A percentile compares a stretch with the other conserved stretches of the same genome.
Conservation (phyloP, 1,139 yeast species). For the Kodamaea anthophila region DNA sequence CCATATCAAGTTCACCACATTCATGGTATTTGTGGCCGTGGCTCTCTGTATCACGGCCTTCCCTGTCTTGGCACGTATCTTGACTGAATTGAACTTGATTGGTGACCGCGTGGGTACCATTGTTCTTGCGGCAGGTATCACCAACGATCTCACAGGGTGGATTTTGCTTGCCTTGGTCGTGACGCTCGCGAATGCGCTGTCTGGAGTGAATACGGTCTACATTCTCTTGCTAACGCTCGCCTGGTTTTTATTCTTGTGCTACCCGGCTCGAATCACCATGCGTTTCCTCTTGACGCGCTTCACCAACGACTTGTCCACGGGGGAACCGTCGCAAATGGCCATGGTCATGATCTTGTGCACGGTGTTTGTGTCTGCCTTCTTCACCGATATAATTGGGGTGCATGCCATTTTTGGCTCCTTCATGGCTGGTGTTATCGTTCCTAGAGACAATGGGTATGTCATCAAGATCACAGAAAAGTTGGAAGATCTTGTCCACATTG, state of each 20-base stretch:
- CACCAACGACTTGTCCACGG: conserved; percentile 47
- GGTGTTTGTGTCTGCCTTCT: conserved; percentile 64
- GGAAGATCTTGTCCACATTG: conserved; percentile 67
- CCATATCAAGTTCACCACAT: conserved; percentile 56
- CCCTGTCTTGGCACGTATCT: conserved; percentile 74
- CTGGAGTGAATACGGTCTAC: conserved; percentile 62
- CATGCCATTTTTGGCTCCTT: conserved; percentile 82
- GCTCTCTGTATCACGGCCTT: conserved; percentile 81
- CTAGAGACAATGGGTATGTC: conserved; percentile 70
- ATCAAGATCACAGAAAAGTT: conserved; percentile 63
- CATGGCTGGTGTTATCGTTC: conserved; percentile 69
- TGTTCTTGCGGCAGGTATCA: conserved; percentile 74
- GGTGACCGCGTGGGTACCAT: conserved; percentile 74
- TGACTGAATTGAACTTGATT: conserved; percentile 63
- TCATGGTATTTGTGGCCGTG: conserved; percentile 70
- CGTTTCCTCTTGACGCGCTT: conserved; percentile 35
- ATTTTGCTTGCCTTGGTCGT: conserved; percentile 67
- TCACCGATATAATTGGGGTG: conserved; percentile 75
- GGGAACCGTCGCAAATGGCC: conserved; percentile 58
- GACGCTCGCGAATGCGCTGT: conserved; percentile 67
- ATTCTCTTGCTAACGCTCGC: conserved; percentile 59
- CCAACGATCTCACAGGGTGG: conserved; percentile 81
- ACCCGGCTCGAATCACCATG: conserved; percentile 49
- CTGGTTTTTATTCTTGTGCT: conserved; percentile 57
- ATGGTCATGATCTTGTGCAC: conserved; percentile 50